phyloP scores from a whole-genome alignment of 23 red algal genomes.

The Gracilaria gracilis region DNA sequence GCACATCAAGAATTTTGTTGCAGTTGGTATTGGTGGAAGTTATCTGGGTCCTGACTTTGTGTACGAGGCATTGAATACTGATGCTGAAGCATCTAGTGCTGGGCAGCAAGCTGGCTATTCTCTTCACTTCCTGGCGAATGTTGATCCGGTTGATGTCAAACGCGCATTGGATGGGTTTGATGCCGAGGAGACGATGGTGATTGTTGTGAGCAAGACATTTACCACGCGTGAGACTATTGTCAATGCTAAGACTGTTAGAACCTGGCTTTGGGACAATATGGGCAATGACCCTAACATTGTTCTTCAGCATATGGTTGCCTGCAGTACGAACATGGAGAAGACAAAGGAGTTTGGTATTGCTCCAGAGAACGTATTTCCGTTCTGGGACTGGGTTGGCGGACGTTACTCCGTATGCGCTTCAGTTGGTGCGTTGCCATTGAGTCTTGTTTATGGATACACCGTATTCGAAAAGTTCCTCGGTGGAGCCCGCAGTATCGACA shows the following conservation, averaged over 20 bases:
- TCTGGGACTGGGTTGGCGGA: slow-evolving; percentile 99
- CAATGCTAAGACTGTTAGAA: too few relatives aligned
- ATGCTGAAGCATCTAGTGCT: slow-evolving; percentile 57
- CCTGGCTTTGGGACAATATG: slow-evolving; percentile 84
- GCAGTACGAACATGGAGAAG: slow-evolving; percentile 82
- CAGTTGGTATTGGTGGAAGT: too few relatives aligned
- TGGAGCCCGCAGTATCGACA: slow-evolving; percentile 86
- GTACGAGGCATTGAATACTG: slow-evolving; percentile 89
- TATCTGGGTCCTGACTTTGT: too few relatives aligned
- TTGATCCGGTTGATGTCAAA: too few relatives aligned
- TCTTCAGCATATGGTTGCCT: slow-evolving; percentile 88
- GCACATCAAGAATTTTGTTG: too few relatives aligned
- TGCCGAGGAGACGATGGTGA: too few relatives aligned
- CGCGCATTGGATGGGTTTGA: too few relatives aligned
- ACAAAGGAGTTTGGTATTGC: slow-evolving; percentile 92
- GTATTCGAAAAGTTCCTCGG: too few relatives aligned
- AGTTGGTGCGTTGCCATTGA: slow-evolving; percentile 91
- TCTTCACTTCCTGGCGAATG: slow-evolving; percentile 93
- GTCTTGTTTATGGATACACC: slow-evolving; percentile 86
- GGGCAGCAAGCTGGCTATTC: slow-evolving; percentile 45
- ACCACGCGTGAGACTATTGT: too few relatives aligned
- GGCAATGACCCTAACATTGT: slow-evolving; percentile 59
- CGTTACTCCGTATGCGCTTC: slow-evolving; percentile 96
- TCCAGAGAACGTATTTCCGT: slow-evolving; percentile 84
- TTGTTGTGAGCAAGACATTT: too few relatives aligned